Percentiles rank a stretch among this genome's conserved stretches.
Evolutionary conservation across 2,329 filamentous ascomycete genomes (phyloP).

Genomic region (Beauveria sp.): DNA sequence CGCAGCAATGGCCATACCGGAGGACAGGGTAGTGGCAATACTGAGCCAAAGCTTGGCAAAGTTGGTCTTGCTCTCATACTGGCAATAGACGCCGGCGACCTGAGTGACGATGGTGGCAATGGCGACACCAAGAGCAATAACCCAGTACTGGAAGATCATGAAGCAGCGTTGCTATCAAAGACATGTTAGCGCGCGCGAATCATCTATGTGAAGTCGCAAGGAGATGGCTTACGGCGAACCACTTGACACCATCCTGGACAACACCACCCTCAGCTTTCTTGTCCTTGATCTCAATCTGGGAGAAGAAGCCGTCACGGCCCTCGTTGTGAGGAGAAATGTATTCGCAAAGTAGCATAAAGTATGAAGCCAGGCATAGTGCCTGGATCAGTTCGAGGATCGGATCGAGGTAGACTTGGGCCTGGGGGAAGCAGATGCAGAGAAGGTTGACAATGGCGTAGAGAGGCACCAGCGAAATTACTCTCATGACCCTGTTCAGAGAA

Average conservation of each 20-base stretch:
- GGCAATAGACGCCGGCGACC: slow-evolving; percentile 23
- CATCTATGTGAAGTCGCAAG: background rate
- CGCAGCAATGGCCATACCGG: slow-evolving; percentile 17
- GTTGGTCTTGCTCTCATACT: slow-evolving; percentile 19
- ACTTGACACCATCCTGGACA: slow-evolving; percentile 22
- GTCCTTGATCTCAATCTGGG: slow-evolving; percentile 23
- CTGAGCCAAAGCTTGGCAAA: slow-evolving; percentile 26
- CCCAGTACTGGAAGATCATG: slow-evolving; percentile 33
- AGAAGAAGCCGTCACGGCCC: slow-evolving; percentile 29
- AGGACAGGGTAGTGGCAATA: slow-evolving; percentile 19
- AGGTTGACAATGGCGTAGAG: slow-evolving; percentile 32
- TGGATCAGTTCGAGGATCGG: slow-evolving; percentile 32
- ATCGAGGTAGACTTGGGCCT: slow-evolving; percentile 30
- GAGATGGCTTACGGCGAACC: slow-evolving; percentile 22
- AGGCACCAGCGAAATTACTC: slow-evolving; percentile 33
- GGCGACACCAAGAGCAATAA: slow-evolving; percentile 31
- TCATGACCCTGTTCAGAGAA: slow-evolving; percentile 27
- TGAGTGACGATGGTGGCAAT: slow-evolving; percentile 28
- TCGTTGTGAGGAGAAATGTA: slow-evolving; percentile 32
- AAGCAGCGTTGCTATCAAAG: slow-evolving; percentile 23
- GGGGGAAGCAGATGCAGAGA: slow-evolving; percentile 27
- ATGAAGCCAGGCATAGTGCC: slow-evolving; percentile 32
- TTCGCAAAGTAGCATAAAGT: slow-evolving; percentile 37
- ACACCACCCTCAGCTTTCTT: slow-evolving; percentile 18
- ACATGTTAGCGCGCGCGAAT: background rate